Conservation (phyloP, 2,329 filamentous ascomycete species). For the Pestalotiopsis sp. region DNA sequence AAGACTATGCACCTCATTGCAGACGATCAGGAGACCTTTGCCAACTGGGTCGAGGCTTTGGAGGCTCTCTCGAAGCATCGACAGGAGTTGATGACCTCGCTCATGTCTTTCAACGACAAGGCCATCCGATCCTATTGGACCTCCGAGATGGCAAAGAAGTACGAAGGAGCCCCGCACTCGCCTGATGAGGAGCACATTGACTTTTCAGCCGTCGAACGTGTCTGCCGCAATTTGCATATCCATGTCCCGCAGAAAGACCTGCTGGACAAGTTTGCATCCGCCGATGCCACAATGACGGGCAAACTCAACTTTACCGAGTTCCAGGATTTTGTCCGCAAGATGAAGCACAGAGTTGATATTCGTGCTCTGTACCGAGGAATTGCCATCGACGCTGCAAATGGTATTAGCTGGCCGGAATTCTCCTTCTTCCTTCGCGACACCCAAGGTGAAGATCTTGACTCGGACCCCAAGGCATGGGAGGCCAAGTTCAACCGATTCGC, state of each 20-base stretch:
- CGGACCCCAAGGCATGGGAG: slow-evolving; percentile 67
- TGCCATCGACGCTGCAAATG: slow-evolving; percentile 57
- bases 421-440: slow-evolving; percentile 69
- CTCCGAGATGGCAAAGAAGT: slow-evolving; percentile 74
- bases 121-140: slow-evolving; percentile 85
- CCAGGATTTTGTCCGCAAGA: slow-evolving; percentile 74
- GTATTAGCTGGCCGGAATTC: slow-evolving; percentile 74
- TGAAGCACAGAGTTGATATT: slow-evolving; percentile 85
- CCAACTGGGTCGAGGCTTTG: slow-evolving; percentile 81
- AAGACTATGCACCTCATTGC: slow-evolving; percentile 90
- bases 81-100: slow-evolving; percentile 84
- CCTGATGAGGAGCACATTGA: slow-evolving; percentile 71
- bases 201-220: slow-evolving; percentile 73
- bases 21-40: slow-evolving; percentile 68
- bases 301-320: slow-evolving; percentile 80
- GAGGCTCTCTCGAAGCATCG: slow-evolving; percentile 83
- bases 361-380: slow-evolving; percentile 68
- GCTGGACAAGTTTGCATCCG: slow-evolving; percentile 70
- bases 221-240: slow-evolving; percentile 90
- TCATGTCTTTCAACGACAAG: slow-evolving; percentile 82
- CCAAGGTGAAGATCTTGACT: slow-evolving; percentile 75
- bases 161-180: slow-evolving; percentile 48
- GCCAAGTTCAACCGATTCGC: slow-evolving; percentile 70
- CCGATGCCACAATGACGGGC: slow-evolving; percentile 64
- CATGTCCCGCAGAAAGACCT: slow-evolving; percentile 79